These are phyloP conservation scores for Firmiana major DNA, from an alignment of 345 rosid genomes.

Conservation along the genomic window DNA sequence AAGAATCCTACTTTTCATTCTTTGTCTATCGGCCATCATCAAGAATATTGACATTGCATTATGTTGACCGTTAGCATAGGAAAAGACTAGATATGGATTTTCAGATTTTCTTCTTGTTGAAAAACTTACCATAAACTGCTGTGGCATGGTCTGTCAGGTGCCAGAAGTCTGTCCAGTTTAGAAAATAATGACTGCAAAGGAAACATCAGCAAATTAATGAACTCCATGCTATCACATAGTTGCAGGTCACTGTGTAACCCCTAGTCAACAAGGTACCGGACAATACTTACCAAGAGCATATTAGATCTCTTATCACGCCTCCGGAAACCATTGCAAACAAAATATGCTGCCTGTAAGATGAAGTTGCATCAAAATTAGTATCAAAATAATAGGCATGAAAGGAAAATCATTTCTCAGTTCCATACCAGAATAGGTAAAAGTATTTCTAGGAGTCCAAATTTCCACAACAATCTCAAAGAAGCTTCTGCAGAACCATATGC, in stretches of 20 bases:
- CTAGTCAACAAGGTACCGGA: neutral
- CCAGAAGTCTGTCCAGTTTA: constrained; percentile 73
- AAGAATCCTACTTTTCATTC: neutral
- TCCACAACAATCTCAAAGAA: constrained; percentile 87
- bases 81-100: neutral
- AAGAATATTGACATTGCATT: neutral
- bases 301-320: constrained; percentile 91
- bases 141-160: constrained; percentile 91
- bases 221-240: neutral
- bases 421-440: constrained; percentile 80
- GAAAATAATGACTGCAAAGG: constrained; percentile 70
- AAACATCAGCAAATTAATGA: constrained; percentile 11
- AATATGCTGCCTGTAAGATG: constrained; percentile 71
- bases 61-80: neutral
- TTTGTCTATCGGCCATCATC: neutral
- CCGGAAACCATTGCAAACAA: constrained; percentile 58
- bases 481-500: constrained; percentile 97
- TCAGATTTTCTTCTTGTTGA: neutral
- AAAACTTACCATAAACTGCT: constrained; percentile 76
- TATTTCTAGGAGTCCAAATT: constrained; percentile 83
- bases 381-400: constrained; percentile 1
- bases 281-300: constrained; percentile 76
- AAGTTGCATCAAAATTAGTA: constrained; percentile 16
- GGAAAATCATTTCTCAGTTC: constrained; percentile 8
- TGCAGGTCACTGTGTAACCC: neutral